Base-by-base conservation (phyloP, 371 early-diverging fungal genomes). In the Rhizopus stolonifer region DNA sequence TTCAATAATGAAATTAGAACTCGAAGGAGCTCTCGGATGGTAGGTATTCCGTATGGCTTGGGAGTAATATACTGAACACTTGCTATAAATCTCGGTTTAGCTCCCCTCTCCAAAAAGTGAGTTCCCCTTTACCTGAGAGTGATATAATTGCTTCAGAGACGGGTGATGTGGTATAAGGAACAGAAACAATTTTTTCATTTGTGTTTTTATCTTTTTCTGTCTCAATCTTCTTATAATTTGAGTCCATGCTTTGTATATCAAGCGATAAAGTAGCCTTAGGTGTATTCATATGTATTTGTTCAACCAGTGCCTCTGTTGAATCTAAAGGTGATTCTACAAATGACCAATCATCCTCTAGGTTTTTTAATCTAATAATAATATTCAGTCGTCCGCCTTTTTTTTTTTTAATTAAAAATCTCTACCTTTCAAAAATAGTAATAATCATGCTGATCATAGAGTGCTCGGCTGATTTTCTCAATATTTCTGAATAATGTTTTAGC, bases 1-100 rank as follows among this genome's bases (percentile, higher is more conserved):
- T 98, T 93, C 25, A 93, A 74, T 15, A 98, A 72, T 4, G 93
- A 90, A 22, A 92, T 89, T 8, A 98, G 74, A 0, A 95, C 96
- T 4, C 96, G 87, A 6, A 94, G 69, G 5, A 95, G 77, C 61
- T 97, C 98, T 13, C 88, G 80, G 25, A 92, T 89, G 2, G 96
- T 87, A 1, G 95, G 93, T 34, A 93, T 67, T 3, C 95, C 95
- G 54, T 86, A 88, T 7, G 83, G 72, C 17, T 72, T 69, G 47
- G 78, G 72, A 17, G 67, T 46, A n/a, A 52, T 52, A 11, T n/a
- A n/a, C n/a, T n/a, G n/a, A n/a, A n/a, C n/a, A n/a, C n/a, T 33
- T 53, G 2, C 15, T 40, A n/a, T n/a, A n/a, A n/a, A n/a, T n/a
- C n/a, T n/a, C n/a, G n/a, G n/a, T n/a, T n/a, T n/a, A n/a, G n/a